Evolutionary conservation across 208 protist species (phyloP).

Genomic region (Crithidia fasciculata): DNA sequence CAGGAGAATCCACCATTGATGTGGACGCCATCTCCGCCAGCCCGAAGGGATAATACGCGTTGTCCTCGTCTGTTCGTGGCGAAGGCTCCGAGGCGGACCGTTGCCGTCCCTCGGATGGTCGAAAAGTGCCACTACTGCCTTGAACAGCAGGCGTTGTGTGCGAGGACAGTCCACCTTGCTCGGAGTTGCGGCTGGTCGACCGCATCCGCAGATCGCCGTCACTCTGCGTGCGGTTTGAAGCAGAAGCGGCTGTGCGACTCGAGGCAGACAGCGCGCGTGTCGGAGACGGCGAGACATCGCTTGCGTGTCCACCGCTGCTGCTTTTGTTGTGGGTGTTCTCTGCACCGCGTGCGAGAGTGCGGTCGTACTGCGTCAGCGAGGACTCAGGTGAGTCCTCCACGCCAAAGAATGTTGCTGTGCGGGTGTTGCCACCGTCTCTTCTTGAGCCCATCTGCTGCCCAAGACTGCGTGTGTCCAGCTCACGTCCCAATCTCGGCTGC

Average conservation of each 20-base stretch:
- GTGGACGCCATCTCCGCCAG: neutral
- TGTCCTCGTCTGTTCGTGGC: neutral
- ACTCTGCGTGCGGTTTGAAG: neutral
- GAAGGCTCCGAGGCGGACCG: constrained; percentile 9
- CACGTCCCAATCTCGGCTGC: no score
- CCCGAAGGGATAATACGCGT: neutral
- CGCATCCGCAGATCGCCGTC: constrained; percentile 10
- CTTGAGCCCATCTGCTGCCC: neutral
- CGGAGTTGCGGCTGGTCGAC: constrained; percentile 1
- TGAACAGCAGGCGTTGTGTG: no score
- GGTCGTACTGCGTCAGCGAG: no score
- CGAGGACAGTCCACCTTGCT: neutral
- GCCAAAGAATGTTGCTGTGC: neutral
- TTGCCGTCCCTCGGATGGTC: neutral
- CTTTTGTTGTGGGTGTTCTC: neutral
- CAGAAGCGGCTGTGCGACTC: neutral
- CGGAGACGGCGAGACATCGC: neutral
- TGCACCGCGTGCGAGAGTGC: neutral
- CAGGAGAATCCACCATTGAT: neutral
- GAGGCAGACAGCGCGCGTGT: neutral
- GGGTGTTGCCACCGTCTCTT: neutral
- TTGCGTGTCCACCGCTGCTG: neutral
- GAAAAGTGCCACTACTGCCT: no score
- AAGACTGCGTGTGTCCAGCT: neutral
- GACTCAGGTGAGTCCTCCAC: neutral